Conservation (phyloP, 441 rosid species). For the Brassica hybrid region DNA sequence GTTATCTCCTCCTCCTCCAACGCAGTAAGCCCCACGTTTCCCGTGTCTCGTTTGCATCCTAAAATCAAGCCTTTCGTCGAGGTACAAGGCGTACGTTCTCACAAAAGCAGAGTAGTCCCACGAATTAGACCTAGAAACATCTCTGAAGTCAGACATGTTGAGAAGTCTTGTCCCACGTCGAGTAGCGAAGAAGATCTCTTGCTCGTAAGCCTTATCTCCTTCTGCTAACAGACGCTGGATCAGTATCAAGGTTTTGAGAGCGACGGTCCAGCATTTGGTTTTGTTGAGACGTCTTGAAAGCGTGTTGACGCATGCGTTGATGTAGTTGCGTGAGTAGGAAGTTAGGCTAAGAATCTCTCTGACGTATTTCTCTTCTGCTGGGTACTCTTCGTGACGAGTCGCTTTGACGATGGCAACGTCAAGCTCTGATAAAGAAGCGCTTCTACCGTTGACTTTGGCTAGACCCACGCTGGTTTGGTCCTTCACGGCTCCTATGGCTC, state of each 20-base stretch:
- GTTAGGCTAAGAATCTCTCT: conserved; percentile 80
- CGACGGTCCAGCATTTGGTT: too few species aligned
- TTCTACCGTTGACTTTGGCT: conserved; percentile 72
- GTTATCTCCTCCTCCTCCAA: conserved; percentile 61
- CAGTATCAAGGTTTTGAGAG: too few species aligned
- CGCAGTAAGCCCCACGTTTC: conserved; percentile 52
- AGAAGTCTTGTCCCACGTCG: too few species aligned
- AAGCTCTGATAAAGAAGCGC: conserved; percentile 68
- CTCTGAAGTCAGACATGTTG: conserved; percentile 75
- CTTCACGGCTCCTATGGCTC: conserved; percentile 84
- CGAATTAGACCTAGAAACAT: conserved; percentile 52
- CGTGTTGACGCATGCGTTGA: conserved; percentile 17
- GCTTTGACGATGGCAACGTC: conserved; percentile 89
- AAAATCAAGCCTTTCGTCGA: conserved; percentile 80
- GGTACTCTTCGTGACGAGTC: conserved; percentile 80
- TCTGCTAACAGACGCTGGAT: too few species aligned
- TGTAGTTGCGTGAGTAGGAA: conserved; percentile 63
- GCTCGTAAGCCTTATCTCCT: too few species aligned
- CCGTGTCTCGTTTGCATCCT: conserved; percentile 68
- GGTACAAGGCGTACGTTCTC: conserved; percentile 74
- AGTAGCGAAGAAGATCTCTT: too few species aligned
- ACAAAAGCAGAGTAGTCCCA: conserved; percentile 93
- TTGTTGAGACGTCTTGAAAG: too few species aligned
- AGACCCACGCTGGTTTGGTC: conserved; percentile 92
- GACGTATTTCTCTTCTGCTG: conserved; percentile 75